phyloP scores from a whole-genome alignment of 441 rosid species.

The Syzygium malaccense region DNA sequence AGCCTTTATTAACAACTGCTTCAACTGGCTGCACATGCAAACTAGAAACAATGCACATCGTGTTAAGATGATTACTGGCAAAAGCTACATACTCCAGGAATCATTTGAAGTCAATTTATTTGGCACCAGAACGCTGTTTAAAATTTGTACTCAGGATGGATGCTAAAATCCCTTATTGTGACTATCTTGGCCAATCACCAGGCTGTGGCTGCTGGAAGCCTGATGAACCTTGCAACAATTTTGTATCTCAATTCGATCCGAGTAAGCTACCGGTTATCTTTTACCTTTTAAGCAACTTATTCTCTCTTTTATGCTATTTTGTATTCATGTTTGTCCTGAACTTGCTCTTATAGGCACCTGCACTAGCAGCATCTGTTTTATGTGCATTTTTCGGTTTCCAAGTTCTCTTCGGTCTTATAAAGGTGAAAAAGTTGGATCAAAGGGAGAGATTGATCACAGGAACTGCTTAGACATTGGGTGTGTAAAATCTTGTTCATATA shows the following conservation, averaged over 20 bases:
- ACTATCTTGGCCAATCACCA: slow-evolving; percentile 26
- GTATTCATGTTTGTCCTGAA: neutral
- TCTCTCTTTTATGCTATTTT: neutral
- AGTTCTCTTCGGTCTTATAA: slow-evolving; percentile 70
- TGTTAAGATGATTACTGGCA: neutral
- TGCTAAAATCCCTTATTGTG: neutral
- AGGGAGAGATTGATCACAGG: slow-evolving; percentile 87
- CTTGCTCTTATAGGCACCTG: slow-evolving; percentile 55
- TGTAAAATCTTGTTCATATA: neutral
- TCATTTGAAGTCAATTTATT: neutral
- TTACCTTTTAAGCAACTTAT: neutral
- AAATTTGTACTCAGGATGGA: neutral
- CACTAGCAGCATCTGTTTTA: slow-evolving; percentile 47
- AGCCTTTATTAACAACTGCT: neutral
- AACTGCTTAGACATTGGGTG: slow-evolving; percentile 59
- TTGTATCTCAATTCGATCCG: slow-evolving; percentile 76
- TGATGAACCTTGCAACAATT: slow-evolving; percentile 88
- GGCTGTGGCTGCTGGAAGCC: slow-evolving; percentile 95
- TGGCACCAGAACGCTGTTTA: neutral
- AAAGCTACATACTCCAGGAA: neutral
- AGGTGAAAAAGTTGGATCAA: slow-evolving; percentile 79
- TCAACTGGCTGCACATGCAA: neutral
- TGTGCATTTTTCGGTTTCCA: slow-evolving; percentile 85
- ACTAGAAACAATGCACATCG: neutral
- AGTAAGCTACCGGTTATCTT: slow-evolving; percentile 37